phyloP scores from a whole-genome alignment of 2,329 filamentous ascomycete genomes.

The Calonectria ilicicola region DNA sequence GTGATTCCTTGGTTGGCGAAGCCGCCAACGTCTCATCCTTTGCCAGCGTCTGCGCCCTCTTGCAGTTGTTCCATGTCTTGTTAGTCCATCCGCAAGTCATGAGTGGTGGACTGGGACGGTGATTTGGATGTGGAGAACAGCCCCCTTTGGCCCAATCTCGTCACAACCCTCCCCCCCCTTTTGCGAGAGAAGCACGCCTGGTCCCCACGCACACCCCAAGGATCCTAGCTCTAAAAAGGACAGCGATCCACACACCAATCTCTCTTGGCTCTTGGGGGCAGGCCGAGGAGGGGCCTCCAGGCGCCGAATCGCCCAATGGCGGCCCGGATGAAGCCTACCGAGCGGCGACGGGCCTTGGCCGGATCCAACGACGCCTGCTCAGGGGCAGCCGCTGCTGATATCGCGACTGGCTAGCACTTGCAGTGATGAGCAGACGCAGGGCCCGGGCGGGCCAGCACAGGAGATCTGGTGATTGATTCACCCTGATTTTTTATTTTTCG shows the following conservation, averaged over 20 bases:
- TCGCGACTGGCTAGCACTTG: slow-evolving; percentile 8
- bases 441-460: slow-evolving; percentile 3
- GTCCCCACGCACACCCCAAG: slow-evolving; percentile 9
- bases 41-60: not conserved
- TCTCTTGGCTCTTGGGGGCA: slow-evolving; percentile 19
- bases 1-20: slow-evolving; percentile 3
- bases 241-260: slow-evolving; percentile 24
- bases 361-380: slow-evolving; percentile 19
- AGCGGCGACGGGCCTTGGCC: not conserved
- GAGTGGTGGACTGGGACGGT: slow-evolving; percentile 16
- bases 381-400: slow-evolving; percentile 14
- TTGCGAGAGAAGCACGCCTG: not conserved
- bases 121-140: slow-evolving; percentile 18
- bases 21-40: slow-evolving; percentile 17
- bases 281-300: slow-evolving; percentile 2
- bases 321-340: slow-evolving; percentile 11
- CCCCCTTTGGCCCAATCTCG: slow-evolving; percentile 23
- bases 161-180: slow-evolving; percentile 20
- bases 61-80: slow-evolving; percentile 4
- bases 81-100: not conserved
- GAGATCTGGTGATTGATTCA: not conserved
- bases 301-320: slow-evolving; percentile 20
- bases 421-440: not conserved
- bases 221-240: slow-evolving; percentile 7
- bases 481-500: not conserved